Evolutionary conservation across 2,329 filamentous ascomycete genomes (phyloP).

Genomic region (Arachnomyces sp.): DNA sequence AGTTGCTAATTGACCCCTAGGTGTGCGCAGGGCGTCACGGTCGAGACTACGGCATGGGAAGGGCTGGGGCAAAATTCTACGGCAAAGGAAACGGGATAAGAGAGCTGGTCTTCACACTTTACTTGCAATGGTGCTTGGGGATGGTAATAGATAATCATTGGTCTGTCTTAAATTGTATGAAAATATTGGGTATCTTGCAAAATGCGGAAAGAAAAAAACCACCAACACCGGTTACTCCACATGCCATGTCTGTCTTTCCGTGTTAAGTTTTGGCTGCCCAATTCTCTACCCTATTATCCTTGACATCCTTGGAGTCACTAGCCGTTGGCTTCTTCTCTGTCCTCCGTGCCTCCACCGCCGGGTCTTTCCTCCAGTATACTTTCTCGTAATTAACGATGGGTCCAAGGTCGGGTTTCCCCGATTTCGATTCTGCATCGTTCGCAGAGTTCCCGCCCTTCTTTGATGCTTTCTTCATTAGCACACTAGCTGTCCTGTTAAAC

Average conservation of each 20-base stretch:
- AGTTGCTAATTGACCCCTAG: conserved; percentile 18
- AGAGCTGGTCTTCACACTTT: conserved; percentile 2
- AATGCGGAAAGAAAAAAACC: conserved; percentile 8
- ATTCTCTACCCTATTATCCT: conserved; percentile 15
- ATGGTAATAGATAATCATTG: not conserved
- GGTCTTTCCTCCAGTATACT: conserved; percentile 48
- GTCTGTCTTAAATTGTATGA: conserved; percentile 3
- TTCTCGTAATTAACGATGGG: conserved; percentile 55
- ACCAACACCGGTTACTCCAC: conserved; percentile 14
- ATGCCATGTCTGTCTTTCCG: not conserved
- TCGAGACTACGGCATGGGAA: conserved; percentile 59
- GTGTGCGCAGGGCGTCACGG: conserved; percentile 48
- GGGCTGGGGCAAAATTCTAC: conserved; percentile 17
- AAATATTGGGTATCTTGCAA: conserved; percentile 12
- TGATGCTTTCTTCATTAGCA: conserved; percentile 36
- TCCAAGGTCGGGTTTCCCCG: conserved; percentile 34
- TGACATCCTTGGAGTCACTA: conserved; percentile 17
- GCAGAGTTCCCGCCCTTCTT: conserved; percentile 18
- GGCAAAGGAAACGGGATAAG: conserved; percentile 25
- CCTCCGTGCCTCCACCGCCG: conserved; percentile 27
- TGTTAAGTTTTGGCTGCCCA: not conserved
- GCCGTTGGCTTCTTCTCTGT: conserved; percentile 20
- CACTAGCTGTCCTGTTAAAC: conserved; percentile 51
- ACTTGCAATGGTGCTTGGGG: not conserved
- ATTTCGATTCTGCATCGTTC: conserved; percentile 19